phyloP scores from a whole-genome alignment of 1,284 basidiomycete species.

The Sphaerobolus stellatus region DNA sequence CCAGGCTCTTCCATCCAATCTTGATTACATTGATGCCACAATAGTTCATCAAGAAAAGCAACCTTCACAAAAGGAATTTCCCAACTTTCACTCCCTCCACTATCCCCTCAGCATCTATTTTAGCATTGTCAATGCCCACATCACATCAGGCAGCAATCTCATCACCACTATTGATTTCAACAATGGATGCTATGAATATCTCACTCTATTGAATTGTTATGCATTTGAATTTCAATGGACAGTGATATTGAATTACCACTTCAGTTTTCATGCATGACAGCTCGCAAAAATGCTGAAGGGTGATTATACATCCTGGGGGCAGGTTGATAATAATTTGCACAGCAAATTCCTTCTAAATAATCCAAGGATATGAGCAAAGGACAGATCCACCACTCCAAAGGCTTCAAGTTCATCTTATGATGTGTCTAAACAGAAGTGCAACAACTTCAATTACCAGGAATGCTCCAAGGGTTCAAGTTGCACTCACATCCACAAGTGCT shows the following conservation, averaged over 20 bases:
- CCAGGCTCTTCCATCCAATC: slow-evolving; percentile 29
- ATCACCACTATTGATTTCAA: not conserved
- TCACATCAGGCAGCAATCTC: not conserved
- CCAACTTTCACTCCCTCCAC: slow-evolving; percentile 23
- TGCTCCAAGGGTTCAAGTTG: not conserved
- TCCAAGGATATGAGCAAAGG: not conserved
- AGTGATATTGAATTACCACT: slow-evolving; percentile 34
- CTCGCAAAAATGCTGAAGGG: slow-evolving; percentile 30
- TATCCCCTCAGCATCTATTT: slow-evolving; percentile 36
- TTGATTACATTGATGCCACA: slow-evolving; percentile 18
- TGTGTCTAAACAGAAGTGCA: not conserved
- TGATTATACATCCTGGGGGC: not conserved
- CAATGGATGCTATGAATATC: slow-evolving; percentile 16
- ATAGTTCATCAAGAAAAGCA: not conserved
- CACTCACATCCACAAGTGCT: not conserved
- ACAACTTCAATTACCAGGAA: not conserved
- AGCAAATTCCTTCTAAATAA: not conserved
- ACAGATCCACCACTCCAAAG: not conserved
- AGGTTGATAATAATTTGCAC: not conserved
- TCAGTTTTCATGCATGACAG: slow-evolving; percentile 32
- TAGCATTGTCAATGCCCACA: slow-evolving; percentile 24
- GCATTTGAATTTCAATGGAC: slow-evolving; percentile 33
- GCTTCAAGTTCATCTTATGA: too few species aligned
- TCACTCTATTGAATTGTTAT: slow-evolving; percentile 33
- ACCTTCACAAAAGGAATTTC: slow-evolving; percentile 2